Evolutionary conservation across 1,284 basidiomycete genomes (phyloP).

Genomic region (Exobasidium cylindrosporum): DNA sequence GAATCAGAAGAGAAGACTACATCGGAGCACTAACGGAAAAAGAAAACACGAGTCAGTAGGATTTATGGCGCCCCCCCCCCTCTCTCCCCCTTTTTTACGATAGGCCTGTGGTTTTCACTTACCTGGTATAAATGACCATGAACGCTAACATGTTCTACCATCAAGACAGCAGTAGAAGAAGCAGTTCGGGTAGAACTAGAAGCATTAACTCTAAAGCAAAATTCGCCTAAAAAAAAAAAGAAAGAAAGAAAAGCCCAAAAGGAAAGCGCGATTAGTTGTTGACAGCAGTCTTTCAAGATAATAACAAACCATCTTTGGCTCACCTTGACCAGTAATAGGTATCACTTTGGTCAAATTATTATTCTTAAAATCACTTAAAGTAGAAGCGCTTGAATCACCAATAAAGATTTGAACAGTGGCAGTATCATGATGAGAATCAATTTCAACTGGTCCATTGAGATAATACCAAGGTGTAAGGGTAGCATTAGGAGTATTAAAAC

Average conservation of each 20-base stretch:
- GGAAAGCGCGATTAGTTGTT: neutral
- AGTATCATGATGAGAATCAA: conserved; percentile 3
- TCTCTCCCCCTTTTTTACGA: no score
- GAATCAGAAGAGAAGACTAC: conserved; percentile 1
- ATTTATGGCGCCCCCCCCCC: no score
- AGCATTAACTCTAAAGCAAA: conserved; percentile 3
- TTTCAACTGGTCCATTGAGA: neutral
- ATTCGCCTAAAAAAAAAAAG: neutral
- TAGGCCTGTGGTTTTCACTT: no score
- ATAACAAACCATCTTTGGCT: neutral
- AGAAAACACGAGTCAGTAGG: no score
- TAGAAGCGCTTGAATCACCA: neutral
- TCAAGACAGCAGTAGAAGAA: neutral
- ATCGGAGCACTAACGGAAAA: conserved; percentile 7
- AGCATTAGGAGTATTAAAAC: neutral
- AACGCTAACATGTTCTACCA: conserved; percentile 4
- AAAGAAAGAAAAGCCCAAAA: neutral
- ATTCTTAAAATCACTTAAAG: neutral
- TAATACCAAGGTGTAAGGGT: conserved; percentile 4
- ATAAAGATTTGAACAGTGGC: neutral
- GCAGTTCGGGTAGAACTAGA: neutral
- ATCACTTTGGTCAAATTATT: conserved; percentile 5
- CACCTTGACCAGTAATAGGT: conserved; percentile 6
- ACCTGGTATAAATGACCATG: conserved; percentile 6
- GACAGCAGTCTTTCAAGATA: neutral